Evolutionary conservation across 148 eudicot species (phyloP).

Genomic region (Camellia granthamiana): DNA sequence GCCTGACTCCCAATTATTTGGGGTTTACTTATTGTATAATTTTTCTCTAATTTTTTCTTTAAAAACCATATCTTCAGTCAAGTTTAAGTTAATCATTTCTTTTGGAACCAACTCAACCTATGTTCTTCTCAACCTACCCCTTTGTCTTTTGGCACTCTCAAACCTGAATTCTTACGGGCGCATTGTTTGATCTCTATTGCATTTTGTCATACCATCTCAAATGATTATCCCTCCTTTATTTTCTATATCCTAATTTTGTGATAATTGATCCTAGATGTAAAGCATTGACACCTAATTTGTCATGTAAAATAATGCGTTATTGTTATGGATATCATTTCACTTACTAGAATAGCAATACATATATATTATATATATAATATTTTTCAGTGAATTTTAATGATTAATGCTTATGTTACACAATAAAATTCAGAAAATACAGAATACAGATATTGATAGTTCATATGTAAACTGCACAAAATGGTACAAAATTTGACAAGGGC

Average conservation of each 20-base stretch:
- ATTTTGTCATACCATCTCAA: background rate
- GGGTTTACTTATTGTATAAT: background rate
- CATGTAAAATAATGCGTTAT: background rate
- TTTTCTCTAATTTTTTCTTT: too few relatives aligned
- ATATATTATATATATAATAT: background rate
- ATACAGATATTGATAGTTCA: background rate
- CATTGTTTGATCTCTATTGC: background rate
- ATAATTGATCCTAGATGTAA: background rate
- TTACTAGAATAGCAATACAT: background rate
- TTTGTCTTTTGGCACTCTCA: background rate
- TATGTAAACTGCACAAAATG: background rate
- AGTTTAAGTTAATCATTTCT: too few relatives aligned
- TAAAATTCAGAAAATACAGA: background rate
- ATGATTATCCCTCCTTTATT: background rate
- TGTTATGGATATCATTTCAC: background rate
- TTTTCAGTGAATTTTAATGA: too few relatives aligned
- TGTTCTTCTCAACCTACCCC: background rate
- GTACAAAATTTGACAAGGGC: background rate
- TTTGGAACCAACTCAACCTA: background rate
- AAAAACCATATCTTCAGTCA: too few relatives aligned
- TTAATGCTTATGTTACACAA: background rate
- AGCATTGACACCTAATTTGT: background rate
- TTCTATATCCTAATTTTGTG: background rate
- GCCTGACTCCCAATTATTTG: background rate
- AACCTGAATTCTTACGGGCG: background rate